Base-by-base conservation (phyloP, 352 stramenopile species). In the Globisporangium okanoganense region DNA sequence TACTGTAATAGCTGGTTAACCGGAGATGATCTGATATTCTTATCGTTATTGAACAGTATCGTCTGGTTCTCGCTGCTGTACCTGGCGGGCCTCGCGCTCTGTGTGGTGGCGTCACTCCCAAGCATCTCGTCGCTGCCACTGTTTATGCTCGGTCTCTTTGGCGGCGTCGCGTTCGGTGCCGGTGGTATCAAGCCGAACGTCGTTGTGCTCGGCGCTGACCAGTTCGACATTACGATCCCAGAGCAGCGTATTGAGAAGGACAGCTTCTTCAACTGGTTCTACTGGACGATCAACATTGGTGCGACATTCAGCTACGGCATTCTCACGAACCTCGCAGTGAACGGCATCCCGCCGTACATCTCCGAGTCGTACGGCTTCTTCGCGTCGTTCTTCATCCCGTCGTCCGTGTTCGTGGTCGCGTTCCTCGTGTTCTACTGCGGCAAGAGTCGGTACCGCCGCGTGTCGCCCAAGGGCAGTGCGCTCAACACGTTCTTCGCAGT, bases 191-290 rank as follows among this genome's bases (percentile, higher is more conserved):
- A 92, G 29, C 80, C 82, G 9, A 90, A 89, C 44, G 82, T 92
- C 22, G 80, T 90, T 9, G 80, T 90, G 45, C 72, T 92, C 12
- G 82, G 82, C 27, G 82, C 87, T 0, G 87, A 95, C 44, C 87
- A 95, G 57, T 95, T 95, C 57, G 76, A 95, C 68, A 64, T 92
- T 5, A 61, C 75, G 24, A 79, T 92, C 29, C 83, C 82, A 0
- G 70, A 70, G 7, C 82, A 95, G 68, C 78, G 80, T 3, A 60
- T 61, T 0, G 85, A 94, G 70, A 92, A 95, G 56, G 87, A 92
- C 64, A 91, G 81, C 40, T 97, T 97, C 67, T 97, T 97, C 75
- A 96, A 96, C 63, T 97, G 83, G 82, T 98, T 98, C 71, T 98
- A 98, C 72, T 97, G 87, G 87, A 75, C 85, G 14, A 96, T 98